Evolutionary conservation across 2,329 filamentous ascomycete genomes (phyloP), one percentile per base, ranked within the genome.

Genomic region (Akanthomyces muscarius): DNA sequence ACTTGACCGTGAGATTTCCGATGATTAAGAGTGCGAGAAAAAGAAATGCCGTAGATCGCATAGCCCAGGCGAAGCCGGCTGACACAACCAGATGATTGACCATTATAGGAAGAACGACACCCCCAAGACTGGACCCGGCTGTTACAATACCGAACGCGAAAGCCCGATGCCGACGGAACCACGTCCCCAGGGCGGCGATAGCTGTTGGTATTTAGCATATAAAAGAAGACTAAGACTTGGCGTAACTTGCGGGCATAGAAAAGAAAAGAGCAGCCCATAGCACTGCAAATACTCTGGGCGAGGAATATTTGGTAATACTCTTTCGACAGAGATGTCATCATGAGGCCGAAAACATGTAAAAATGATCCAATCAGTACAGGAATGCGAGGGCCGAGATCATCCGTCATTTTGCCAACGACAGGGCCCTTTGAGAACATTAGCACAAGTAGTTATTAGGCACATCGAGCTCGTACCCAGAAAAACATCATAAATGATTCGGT

Each of bases 71-170:
- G 28, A 70, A 67, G 18, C 68, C 67, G 47, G 69, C 53, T 18
- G 64, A 23, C 10, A 65, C 64, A 23, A 71, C 66, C 38, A 73
- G 36, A 14, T 68, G 66, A 33, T 67, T 64, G 13, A 63, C 68
- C 67, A 70, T 71, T 53, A 69, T 64, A 13, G 68, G 68, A 51
- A 83, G 85, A 14, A 84, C 70, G 33, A 85, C 72, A 13, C 82
- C 81, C 5, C 83, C 82, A 5, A 84, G 75, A 23, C 80, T 81
- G 51, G 80, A 83, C 3, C 86, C 86, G 2, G 80, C 81, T 1
- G 84, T 82, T 3, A 83, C 81, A 5, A 88, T 71, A 2, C 85
- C 86, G 48, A 87, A 81, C 2, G 83, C 85, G 6, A 88, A 71
- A 0, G 79, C 80, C 61, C 83, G 78, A 64, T 77, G 80, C 57